A percentile compares a stretch with the other conserved stretches of the same genome.
Evolutionary conservation across 305 asterid genomes (phyloP).

Genomic region (Fraxinus dipetala): DNA sequence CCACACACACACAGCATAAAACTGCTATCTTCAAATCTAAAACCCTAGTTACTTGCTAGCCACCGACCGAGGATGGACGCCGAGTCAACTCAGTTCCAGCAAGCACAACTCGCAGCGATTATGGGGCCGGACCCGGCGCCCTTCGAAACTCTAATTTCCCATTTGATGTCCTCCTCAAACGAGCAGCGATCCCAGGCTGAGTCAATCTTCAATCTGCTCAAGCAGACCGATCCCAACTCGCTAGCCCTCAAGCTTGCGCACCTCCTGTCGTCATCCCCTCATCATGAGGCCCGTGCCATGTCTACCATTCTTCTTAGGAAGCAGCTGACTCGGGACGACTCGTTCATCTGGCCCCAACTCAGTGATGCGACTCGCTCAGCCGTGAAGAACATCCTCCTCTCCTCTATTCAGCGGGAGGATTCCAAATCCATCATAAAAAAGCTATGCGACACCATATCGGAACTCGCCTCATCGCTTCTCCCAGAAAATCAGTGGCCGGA

Average conservation of each 20-base stretch:
- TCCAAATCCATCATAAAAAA: constrained; percentile 58
- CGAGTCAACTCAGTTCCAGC: constrained; percentile 62
- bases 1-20: constrained; percentile 1
- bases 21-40: constrained; percentile 16
- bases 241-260: constrained; percentile 65
- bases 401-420: constrained; percentile 65
- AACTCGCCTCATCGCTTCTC: constrained; percentile 69
- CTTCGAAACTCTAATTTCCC: constrained; percentile 68
- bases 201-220: constrained; percentile 61
- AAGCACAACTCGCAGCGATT: constrained; percentile 67
- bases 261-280: constrained; percentile 52
- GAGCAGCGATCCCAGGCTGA: constrained; percentile 83
- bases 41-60: constrained; percentile 41
- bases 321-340: constrained; percentile 76
- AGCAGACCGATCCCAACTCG: constrained; percentile 79
- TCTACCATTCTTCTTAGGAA: constrained; percentile 74
- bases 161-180: constrained; percentile 72
- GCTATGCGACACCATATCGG: constrained; percentile 77
- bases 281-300: constrained; percentile 74
- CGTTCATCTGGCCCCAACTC: constrained; percentile 76
- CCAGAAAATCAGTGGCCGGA: constrained; percentile 84
- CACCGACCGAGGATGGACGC: constrained; percentile 48
- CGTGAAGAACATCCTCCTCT: constrained; percentile 52
- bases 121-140: constrained; percentile 70
- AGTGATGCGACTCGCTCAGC: constrained; percentile 52